Evolutionary conservation across 208 protist species (phyloP).

Genomic region (Trypanosoma cruzi): DNA sequence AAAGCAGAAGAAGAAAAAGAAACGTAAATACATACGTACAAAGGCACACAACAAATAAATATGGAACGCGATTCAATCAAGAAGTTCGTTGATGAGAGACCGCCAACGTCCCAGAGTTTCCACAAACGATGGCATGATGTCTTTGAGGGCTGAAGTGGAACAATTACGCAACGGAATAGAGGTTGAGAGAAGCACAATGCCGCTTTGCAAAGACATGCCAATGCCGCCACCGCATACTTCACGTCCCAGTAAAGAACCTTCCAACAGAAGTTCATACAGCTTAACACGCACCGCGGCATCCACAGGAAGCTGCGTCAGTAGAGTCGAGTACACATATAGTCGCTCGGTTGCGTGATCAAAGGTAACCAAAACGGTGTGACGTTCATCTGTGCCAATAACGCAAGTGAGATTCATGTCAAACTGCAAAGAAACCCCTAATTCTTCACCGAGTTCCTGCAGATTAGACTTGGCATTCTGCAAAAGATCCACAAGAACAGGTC

Average conservation of each 20-base stretch:
- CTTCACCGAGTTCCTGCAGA: slow-evolving; percentile 42
- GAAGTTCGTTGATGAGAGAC: slow-evolving; percentile 53
- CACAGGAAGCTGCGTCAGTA: slow-evolving; percentile 58
- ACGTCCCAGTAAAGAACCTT: slow-evolving; percentile 73
- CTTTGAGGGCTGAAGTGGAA: slow-evolving; percentile 41
- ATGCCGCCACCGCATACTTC: slow-evolving; percentile 84
- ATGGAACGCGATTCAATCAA: slow-evolving; percentile 2
- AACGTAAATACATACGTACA: background rate
- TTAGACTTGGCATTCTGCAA: slow-evolving; percentile 57
- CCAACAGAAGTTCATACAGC: slow-evolving; percentile 78
- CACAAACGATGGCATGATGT: slow-evolving; percentile 68
- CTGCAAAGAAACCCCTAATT: slow-evolving; percentile 50
- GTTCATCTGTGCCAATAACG: slow-evolving; percentile 62
- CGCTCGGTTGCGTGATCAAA: slow-evolving; percentile 77
- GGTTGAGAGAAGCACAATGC: slow-evolving; percentile 69
- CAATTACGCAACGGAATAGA: slow-evolving; percentile 56
- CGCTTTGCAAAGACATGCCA: slow-evolving; percentile 56
- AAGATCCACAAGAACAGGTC: slow-evolving; percentile 27
- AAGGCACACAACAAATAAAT: background rate
- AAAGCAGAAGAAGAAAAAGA: slow-evolving; percentile 10
- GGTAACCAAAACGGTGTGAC: slow-evolving; percentile 70
- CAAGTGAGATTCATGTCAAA: slow-evolving; percentile 81
- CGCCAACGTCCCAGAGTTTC: slow-evolving; percentile 75
- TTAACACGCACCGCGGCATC: slow-evolving; percentile 52
- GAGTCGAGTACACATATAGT: slow-evolving; percentile 77